Evolutionary conservation across 148 eudicot species (phyloP).

Genomic region (Hydrangea macrophylla): DNA sequence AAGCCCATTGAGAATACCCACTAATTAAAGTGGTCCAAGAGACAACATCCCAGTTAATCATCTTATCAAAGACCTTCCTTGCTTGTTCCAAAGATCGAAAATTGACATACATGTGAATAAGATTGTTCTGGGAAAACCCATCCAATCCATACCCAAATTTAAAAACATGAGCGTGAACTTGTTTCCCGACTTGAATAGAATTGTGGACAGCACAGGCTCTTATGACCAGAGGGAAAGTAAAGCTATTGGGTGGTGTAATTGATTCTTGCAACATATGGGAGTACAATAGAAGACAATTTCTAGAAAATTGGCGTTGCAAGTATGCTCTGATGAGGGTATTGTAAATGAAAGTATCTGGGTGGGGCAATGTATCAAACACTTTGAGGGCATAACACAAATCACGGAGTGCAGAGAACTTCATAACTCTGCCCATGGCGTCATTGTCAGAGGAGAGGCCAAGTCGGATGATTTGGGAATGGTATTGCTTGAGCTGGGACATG

Average conservation of each 20-base stretch:
- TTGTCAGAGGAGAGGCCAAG: constrained; percentile 60
- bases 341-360: constrained; percentile 72
- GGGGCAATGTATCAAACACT: constrained; percentile 49
- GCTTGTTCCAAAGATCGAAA: constrained; percentile 52
- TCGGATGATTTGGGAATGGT: constrained; percentile 63
- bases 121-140: constrained; percentile 54
- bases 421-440: constrained; percentile 56
- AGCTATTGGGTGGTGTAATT: constrained; percentile 48
- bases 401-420: constrained; percentile 58
- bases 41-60: constrained; percentile 39
- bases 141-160: constrained; percentile 51
- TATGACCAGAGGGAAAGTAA: constrained; percentile 60
- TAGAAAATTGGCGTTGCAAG: constrained; percentile 26
- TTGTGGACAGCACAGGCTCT: constrained; percentile 48
- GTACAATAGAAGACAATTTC: constrained; percentile 46
- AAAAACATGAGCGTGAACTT: constrained; percentile 61
- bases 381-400: constrained; percentile 57
- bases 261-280: constrained; percentile 41
- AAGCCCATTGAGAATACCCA: constrained; percentile 63
- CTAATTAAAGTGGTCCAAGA: constrained; percentile 80
- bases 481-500: constrained; percentile 63
- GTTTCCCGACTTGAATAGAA: constrained; percentile 48
- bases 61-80: constrained; percentile 46
- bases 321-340: constrained; percentile 62
- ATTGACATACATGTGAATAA: constrained; percentile 70